A percentile compares a stretch with the other conserved stretches of the same genome.
Conservation (phyloP, 2,329 filamentous ascomycete genomes). For the Arthrobotrys musiformis region DNA sequence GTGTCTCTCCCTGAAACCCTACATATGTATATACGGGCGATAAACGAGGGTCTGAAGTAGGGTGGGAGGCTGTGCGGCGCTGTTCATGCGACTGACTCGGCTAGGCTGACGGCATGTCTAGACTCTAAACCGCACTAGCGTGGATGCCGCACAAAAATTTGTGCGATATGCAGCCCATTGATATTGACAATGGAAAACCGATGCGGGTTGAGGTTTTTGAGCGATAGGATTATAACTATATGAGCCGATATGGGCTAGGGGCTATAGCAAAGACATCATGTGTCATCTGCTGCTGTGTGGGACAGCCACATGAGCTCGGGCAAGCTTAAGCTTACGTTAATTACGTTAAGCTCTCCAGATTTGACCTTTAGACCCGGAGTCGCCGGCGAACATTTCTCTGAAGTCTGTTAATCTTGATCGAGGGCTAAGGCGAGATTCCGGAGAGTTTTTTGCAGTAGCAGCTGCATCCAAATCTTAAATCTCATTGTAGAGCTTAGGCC, state of each 20-base stretch:
- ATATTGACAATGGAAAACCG: neutral
- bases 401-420: too few relatives aligned
- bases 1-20: neutral
- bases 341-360: neutral
- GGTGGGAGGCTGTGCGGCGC: neutral
- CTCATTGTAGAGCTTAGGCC: too few relatives aligned
- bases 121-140: neutral
- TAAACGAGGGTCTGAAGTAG: neutral
- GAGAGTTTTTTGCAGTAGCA: too few relatives aligned
- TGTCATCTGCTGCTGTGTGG: neutral
- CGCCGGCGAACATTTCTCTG: too few relatives aligned
- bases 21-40: slow-evolving; percentile 4
- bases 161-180: neutral
- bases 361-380: neutral
- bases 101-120: slow-evolving; percentile 15
- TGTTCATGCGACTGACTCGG: slow-evolving; percentile 12
- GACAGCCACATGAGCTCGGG: neutral
- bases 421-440: too few relatives aligned
- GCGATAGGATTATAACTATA: too few relatives aligned
- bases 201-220: neutral
- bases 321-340: neutral
- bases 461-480: neutral
- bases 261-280: neutral
- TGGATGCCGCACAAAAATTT: neutral
- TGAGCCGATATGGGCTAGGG: neutral